These are phyloP conservation scores for Hyaloscypha bicolor DNA, from an alignment of 495 filamentous ascomycete genomes.

Conservation along the genomic window DNA sequence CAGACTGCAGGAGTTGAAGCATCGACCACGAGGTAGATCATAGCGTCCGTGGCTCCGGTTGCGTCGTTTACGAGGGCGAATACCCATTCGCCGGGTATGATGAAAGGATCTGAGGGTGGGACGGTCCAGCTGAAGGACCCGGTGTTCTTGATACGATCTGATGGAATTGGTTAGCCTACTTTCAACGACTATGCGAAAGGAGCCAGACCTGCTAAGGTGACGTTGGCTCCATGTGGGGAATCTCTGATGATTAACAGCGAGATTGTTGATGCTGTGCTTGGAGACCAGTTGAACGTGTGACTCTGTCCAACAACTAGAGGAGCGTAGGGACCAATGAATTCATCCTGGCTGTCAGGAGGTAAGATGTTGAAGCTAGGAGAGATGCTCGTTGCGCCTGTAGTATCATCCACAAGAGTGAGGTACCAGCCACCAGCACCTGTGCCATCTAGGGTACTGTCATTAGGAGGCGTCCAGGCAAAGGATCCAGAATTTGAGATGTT, in stretches of 20 bases:
- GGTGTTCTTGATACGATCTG: neutral
- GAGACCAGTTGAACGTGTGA: neutral
- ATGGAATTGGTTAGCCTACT: neutral
- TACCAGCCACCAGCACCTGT: neutral
- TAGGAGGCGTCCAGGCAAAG: neutral
- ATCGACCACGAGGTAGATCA: neutral
- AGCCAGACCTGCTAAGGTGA: neutral
- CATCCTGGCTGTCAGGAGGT: neutral
- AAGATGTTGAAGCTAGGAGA: neutral
- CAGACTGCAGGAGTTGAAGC: neutral
- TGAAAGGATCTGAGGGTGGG: neutral
- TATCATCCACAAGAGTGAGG: neutral
- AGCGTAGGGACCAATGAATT: neutral
- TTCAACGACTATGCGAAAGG: neutral
- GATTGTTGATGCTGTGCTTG: neutral
- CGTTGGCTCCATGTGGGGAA: neutral
- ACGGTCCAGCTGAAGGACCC: neutral
- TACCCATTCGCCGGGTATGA: neutral
- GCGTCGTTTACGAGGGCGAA: neutral
- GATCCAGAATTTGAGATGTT: neutral
- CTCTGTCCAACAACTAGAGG: neutral
- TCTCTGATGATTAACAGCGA: neutral
- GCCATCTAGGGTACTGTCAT: neutral
- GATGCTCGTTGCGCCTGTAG: neutral
- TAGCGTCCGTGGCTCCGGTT: neutral